Evolutionary conservation across 2,329 filamentous ascomycete genomes (phyloP).

Genomic region (Microascus cirrosus): DNA sequence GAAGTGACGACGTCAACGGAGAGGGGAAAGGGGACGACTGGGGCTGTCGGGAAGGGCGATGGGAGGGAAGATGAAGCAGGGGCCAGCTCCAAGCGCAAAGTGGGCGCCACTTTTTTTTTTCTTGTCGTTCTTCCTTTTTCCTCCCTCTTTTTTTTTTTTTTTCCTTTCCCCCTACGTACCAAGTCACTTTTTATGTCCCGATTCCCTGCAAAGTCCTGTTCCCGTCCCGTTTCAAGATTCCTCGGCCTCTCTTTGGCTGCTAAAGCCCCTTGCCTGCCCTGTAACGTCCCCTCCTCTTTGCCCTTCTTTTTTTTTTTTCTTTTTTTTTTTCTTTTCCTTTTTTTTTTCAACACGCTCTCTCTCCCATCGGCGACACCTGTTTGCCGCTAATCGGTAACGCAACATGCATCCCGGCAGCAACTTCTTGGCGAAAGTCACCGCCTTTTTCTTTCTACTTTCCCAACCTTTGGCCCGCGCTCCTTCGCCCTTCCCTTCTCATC

Average conservation of each 20-base stretch:
- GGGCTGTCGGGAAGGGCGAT: constrained; percentile 1
- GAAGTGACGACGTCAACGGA: neutral
- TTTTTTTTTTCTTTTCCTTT: neutral
- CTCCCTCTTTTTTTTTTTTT: neutral
- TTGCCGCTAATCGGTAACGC: neutral
- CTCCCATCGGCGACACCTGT: neutral
- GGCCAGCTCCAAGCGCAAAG: constrained; percentile 3
- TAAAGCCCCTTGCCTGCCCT: neutral
- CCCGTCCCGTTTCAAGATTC: neutral
- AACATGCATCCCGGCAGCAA: neutral
- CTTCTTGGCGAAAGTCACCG: constrained; percentile 3
- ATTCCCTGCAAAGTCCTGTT: neutral
- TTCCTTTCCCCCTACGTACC: neutral
- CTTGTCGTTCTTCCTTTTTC: neutral
- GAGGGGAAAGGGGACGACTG: constrained; percentile 2
- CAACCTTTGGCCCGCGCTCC: neutral
- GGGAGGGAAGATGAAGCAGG: constrained; percentile 4
- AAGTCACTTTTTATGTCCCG: neutral
- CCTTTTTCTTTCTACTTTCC: neutral
- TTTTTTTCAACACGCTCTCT: neutral
- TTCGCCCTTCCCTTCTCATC: neutral
- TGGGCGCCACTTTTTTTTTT: constrained; percentile 7
- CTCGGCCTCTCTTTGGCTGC: neutral
- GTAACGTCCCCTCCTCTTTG: neutral
- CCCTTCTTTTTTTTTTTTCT: too few species aligned